A percentile compares a stretch with the other conserved stretches of the same genome.
phyloP scores from a whole-genome alignment of 1,139 yeast genomes.

The Yamadazyma oceani region DNA sequence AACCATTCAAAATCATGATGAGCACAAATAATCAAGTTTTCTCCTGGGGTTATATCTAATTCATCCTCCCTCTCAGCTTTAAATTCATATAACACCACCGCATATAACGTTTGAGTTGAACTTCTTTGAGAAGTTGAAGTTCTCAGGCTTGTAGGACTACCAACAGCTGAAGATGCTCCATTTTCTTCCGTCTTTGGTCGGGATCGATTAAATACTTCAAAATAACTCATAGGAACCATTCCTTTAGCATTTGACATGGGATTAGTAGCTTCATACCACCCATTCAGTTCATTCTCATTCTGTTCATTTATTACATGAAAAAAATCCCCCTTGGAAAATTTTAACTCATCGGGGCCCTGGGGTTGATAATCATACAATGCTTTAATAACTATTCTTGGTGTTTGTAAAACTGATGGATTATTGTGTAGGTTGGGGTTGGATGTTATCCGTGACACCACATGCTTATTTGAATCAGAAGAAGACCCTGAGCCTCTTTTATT shows the following conservation, averaged over 20 bases:
- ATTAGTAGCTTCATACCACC: conserved; percentile 88
- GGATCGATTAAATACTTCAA: conserved; percentile 73
- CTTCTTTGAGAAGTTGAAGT: conserved; percentile 13
- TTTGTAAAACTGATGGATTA: conserved; percentile 29
- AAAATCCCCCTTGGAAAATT: conserved; percentile 80
- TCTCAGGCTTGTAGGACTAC: conserved; percentile 3
- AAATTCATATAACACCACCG: conserved; percentile 69
- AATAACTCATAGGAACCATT: conserved; percentile 82
- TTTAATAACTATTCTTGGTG: conserved; percentile 80
- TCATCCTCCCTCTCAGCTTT: conserved; percentile 90
- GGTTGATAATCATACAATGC: conserved; percentile 80
- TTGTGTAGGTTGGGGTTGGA: conserved; percentile 17
- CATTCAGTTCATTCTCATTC: conserved; percentile 46
- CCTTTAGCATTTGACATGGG: conserved; percentile 80
- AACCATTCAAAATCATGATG: conserved; percentile 97
- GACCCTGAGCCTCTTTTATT: conserved; percentile 26
- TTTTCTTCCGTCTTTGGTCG: conserved; percentile 29
- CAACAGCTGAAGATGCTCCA: neutral
- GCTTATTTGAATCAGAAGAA: conserved; percentile 37
- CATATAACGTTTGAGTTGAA: conserved; percentile 42
- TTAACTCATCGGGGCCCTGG: conserved; percentile 79
- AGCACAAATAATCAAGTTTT: conserved; percentile 88
- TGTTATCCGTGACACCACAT: conserved; percentile 34
- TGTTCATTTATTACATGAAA: conserved; percentile 69
- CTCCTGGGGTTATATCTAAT: conserved; percentile 80